Evolutionary conservation across 768 basidiomycete species (phyloP).

Genomic region (Tulasnella sp.): DNA sequence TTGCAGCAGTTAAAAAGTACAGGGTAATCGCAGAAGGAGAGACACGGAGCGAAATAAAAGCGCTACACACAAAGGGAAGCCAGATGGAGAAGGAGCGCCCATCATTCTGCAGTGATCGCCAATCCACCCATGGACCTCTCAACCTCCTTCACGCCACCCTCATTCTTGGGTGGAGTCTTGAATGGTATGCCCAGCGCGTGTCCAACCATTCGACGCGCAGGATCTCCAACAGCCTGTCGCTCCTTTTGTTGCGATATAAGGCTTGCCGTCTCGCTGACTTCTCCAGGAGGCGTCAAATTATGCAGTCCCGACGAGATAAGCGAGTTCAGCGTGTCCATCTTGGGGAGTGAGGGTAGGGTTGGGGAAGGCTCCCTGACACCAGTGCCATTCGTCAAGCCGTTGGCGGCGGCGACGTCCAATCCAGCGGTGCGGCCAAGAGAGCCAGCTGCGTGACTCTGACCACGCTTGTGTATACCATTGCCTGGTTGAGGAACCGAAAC

Average conservation of each 20-base stretch:
- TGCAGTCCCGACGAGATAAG: slow-evolving; percentile 67
- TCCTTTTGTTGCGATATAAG: slow-evolving; percentile 18
- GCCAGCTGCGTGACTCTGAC: slow-evolving; percentile 9
- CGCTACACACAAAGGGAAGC: not conserved
- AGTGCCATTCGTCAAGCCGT: not conserved
- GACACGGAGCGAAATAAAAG: not conserved
- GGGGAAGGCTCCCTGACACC: slow-evolving; percentile 59
- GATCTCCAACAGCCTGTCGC: slow-evolving; percentile 74
- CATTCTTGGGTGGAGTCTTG: slow-evolving; percentile 37
- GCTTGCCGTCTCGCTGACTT: slow-evolving; percentile 4
- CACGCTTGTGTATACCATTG: slow-evolving; percentile 11
- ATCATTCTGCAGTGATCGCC: slow-evolving; percentile 50
- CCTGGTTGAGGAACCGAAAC: slow-evolving; percentile 14
- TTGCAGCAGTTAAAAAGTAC: no score
- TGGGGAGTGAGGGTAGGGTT: slow-evolving; percentile 66
- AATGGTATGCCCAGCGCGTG: slow-evolving; percentile 72
- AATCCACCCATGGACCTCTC: slow-evolving; percentile 69
- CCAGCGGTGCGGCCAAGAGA: slow-evolving; percentile 13
- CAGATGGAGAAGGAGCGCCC: not conserved
- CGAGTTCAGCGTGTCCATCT: slow-evolving; percentile 74
- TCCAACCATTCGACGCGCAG: slow-evolving; percentile 81
- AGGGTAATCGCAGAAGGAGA: no score
- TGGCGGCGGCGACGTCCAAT: slow-evolving; percentile 1
- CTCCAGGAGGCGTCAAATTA: slow-evolving; percentile 27
- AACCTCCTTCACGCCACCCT: slow-evolving; percentile 37